Conservation (phyloP, 768 basidiomycete genomes). For the Auricularia cornea region DNA sequence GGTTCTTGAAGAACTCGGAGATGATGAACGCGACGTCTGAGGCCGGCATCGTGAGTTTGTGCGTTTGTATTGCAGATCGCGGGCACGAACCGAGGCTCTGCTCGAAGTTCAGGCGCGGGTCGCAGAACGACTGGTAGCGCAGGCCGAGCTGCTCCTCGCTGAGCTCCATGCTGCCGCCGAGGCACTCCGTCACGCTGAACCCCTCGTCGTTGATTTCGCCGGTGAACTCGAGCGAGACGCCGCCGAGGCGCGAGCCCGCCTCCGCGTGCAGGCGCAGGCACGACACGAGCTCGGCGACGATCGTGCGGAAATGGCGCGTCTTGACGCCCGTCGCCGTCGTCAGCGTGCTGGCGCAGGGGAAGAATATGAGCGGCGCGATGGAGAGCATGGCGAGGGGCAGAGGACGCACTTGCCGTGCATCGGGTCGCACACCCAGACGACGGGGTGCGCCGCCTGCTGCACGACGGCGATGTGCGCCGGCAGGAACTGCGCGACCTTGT, state of each 20-base stretch:
- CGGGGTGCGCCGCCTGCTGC: slow-evolving; percentile 70
- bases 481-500: slow-evolving; percentile 72
- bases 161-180: slow-evolving; percentile 94
- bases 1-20: slow-evolving; percentile 70
- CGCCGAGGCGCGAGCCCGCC: slow-evolving; percentile 65
- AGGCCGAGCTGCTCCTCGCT: slow-evolving; percentile 82
- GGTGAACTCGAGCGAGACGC: slow-evolving; percentile 85
- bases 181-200: slow-evolving; percentile 91
- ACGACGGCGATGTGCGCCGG: slow-evolving; percentile 78
- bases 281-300: slow-evolving; percentile 78
- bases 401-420: slow-evolving; percentile 95
- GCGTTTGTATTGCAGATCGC: neutral
- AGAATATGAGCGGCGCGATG: neutral
- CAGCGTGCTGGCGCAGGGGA: slow-evolving; percentile 50
- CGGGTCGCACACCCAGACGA: slow-evolving; percentile 92
- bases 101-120: slow-evolving; percentile 89
- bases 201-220: slow-evolving; percentile 87
- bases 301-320: slow-evolving; percentile 81
- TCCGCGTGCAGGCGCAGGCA: slow-evolving; percentile 74
- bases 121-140: slow-evolving; percentile 93
- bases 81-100: slow-evolving; percentile 71
- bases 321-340: slow-evolving; percentile 77
- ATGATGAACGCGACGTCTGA: slow-evolving; percentile 80
- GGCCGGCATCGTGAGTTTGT: neutral
- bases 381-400: neutral